phyloP scores from a whole-genome alignment of 2,329 filamentous ascomycete genomes.

The Colletotrichum gloeosporioides region DNA sequence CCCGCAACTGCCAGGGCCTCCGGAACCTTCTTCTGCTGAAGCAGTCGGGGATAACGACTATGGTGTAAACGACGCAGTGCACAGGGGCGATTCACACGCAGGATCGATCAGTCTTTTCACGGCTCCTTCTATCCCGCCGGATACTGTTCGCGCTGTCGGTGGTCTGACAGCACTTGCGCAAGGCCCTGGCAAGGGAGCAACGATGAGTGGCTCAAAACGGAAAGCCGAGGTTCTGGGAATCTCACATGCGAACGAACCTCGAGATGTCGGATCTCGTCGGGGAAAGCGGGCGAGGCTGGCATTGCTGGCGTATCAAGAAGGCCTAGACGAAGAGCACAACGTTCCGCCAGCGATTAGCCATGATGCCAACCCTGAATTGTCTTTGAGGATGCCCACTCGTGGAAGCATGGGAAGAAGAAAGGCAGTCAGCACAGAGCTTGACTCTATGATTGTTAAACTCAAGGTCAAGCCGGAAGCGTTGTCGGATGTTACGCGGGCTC shows the following conservation, averaged over 20 bases:
- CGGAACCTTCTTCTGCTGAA: background rate
- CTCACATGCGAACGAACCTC: background rate
- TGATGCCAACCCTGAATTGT: background rate
- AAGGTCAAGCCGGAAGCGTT: conserved; percentile 4
- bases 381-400: background rate
- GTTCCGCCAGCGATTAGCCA: background rate
- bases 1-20: background rate
- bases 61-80: background rate
- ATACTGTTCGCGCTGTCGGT: background rate
- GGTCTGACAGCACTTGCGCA: conserved; percentile 10
- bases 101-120: background rate
- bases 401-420: background rate
- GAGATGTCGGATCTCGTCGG: background rate
- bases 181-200: conserved; percentile 1
- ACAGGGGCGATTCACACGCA: background rate
- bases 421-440: background rate
- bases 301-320: background rate
- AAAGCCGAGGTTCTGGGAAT: background rate
- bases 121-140: background rate
- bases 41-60: background rate
- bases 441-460: conserved; percentile 8
- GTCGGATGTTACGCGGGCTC: background rate
- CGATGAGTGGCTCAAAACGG: background rate
- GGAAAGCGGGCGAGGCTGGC: background rate
- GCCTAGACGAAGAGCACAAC: background rate